These are phyloP conservation scores for Sclerotinia spermophila DNA, from an alignment of 2,329 filamentous ascomycete genomes.

Conservation along the genomic window DNA sequence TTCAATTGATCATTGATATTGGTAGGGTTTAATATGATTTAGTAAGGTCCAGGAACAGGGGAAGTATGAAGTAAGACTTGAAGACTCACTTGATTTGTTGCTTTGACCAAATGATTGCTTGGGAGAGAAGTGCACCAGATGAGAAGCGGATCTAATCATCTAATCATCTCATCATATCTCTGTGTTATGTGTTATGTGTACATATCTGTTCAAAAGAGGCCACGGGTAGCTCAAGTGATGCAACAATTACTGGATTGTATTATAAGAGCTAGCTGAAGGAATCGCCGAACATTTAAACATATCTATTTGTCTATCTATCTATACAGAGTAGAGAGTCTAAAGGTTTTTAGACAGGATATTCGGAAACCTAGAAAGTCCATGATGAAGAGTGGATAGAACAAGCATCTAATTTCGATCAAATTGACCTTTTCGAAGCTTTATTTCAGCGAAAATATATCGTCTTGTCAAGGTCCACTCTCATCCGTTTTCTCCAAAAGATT, in stretches of 20 bases:
- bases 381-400: constrained; percentile 1
- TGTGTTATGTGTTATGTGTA: background rate
- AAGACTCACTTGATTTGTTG: constrained; percentile 3
- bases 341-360: background rate
- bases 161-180: background rate
- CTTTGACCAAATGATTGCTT: constrained; percentile 10
- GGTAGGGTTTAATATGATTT: constrained; percentile 3
- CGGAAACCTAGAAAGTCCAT: background rate
- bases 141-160: background rate
- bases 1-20: background rate
- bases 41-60: constrained; percentile 8
- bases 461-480: constrained; percentile 16
- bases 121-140: background rate
- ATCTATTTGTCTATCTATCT: no score
- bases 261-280: background rate
- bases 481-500: constrained; percentile 4
- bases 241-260: background rate
- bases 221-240: constrained; percentile 4
- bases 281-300: constrained; percentile 7
- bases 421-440: background rate
- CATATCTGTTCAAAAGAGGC: background rate
- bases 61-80: constrained; percentile 6
- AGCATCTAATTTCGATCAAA: background rate
- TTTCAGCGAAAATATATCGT: background rate
- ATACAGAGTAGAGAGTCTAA: background rate